Conservation (phyloP, 441 rosid species). For the Erysimum pusillum region DNA sequence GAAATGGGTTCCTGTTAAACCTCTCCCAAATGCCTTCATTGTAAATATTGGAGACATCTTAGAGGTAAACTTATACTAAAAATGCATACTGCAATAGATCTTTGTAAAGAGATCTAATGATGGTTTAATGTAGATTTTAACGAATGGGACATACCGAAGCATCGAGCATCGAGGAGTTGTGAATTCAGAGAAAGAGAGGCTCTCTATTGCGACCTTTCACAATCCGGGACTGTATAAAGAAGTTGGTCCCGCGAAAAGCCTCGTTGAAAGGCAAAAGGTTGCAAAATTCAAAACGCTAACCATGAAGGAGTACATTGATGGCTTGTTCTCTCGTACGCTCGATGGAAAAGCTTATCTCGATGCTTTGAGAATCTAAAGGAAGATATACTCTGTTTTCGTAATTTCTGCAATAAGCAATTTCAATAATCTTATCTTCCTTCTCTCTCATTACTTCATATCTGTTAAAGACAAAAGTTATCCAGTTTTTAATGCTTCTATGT, state of each 20-base stretch:
- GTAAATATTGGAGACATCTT: conserved; percentile 58
- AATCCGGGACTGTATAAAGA: conserved; percentile 29
- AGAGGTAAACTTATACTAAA: conserved; percentile 45
- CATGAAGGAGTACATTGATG: conserved; percentile 39
- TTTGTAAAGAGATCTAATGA: neutral
- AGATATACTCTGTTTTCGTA: conserved; percentile 8
- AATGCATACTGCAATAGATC: neutral
- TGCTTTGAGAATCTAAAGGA: neutral
- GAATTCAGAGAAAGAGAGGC: conserved; percentile 42
- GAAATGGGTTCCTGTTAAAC: conserved; percentile 53
- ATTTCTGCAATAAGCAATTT: neutral
- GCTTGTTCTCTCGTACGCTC: conserved; percentile 40
- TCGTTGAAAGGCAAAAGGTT: conserved; percentile 20
- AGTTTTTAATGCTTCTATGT: too few relatives aligned
- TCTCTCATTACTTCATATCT: too few relatives aligned
- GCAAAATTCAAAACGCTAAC: conserved; percentile 30
- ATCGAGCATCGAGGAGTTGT: conserved; percentile 40
- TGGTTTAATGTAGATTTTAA: conserved; percentile 33
- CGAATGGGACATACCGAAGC: conserved; percentile 42
- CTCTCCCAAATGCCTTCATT: conserved; percentile 51
- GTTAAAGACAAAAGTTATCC: too few relatives aligned
- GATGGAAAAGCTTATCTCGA: conserved; percentile 44
- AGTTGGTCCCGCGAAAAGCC: conserved; percentile 38
- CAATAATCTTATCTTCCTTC: neutral
- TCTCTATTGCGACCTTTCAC: conserved; percentile 42